Evolutionary conservation across 768 basidiomycete genomes (phyloP).

Genomic region (Imleria badia): DNA sequence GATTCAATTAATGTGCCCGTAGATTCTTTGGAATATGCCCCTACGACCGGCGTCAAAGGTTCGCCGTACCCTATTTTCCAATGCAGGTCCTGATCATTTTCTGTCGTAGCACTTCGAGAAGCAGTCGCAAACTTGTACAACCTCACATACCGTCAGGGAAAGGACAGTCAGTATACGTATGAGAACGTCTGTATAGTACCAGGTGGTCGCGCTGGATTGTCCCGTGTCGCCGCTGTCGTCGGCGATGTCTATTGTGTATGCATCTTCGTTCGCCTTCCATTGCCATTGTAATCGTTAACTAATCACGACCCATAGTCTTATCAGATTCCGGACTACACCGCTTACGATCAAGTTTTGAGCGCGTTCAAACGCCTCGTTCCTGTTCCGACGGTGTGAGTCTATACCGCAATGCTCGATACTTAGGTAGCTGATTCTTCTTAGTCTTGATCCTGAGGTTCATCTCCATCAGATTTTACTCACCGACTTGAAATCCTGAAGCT

Average conservation of each 20-base stretch:
- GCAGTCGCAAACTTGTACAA: constrained; percentile 93
- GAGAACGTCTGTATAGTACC: constrained; percentile 97
- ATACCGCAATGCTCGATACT: background rate
- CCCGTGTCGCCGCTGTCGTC: constrained; percentile 88
- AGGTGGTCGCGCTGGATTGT: constrained; percentile 87
- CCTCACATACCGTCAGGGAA: constrained; percentile 78
- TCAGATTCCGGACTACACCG: constrained; percentile 91
- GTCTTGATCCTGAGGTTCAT: constrained; percentile 46
- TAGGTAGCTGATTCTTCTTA: constrained; percentile 17
- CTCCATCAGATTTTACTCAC: background rate
- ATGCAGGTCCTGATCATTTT: constrained; percentile 1
- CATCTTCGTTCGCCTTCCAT: background rate
- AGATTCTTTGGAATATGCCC: constrained; percentile 87
- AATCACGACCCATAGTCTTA: constrained; percentile 54
- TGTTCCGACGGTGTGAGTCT: constrained; percentile 81
- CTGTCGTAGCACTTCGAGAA: constrained; percentile 64
- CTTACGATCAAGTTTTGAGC: constrained; percentile 79
- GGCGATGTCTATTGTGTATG: constrained; percentile 83
- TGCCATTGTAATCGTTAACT: background rate
- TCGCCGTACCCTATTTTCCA: constrained; percentile 1
- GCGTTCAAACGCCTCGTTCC: constrained; percentile 90
- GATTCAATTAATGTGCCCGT: constrained; percentile 60
- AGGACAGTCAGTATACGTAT: constrained; percentile 79
- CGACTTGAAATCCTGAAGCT: constrained; percentile 1
- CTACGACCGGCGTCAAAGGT: constrained; percentile 91